phyloP scores from a whole-genome alignment of 1,284 basidiomycete species.

The Trichosporon sp. region DNA sequence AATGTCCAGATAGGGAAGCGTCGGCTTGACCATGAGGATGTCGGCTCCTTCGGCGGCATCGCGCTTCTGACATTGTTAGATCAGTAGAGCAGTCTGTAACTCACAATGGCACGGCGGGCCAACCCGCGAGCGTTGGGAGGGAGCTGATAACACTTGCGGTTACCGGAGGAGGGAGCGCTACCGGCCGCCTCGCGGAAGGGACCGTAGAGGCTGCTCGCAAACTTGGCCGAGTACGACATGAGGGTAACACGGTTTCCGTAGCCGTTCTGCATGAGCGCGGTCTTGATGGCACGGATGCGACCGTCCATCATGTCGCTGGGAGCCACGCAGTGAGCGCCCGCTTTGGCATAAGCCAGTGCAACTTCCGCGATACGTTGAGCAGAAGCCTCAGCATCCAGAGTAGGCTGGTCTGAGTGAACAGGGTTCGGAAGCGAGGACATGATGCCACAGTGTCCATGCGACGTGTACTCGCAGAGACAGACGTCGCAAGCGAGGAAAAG shows the following conservation, averaged over 20 bases:
- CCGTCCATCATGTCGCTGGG: slow-evolving; percentile 99
- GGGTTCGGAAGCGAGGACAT: slow-evolving; percentile 52
- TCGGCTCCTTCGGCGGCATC: slow-evolving; percentile 94
- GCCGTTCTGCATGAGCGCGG: slow-evolving; percentile 71
- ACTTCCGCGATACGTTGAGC: slow-evolving; percentile 85
- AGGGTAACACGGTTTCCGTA: slow-evolving; percentile 81
- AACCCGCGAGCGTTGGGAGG: slow-evolving; percentile 84
- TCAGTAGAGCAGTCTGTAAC: slow-evolving; percentile 35
- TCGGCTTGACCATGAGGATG: slow-evolving; percentile 98
- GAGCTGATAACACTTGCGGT: slow-evolving; percentile 96
- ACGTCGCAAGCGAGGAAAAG: slow-evolving; percentile 91
- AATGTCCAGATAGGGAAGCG: slow-evolving; percentile 93
- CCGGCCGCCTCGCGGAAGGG: slow-evolving; percentile 97
- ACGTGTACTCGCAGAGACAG: slow-evolving; percentile 99
- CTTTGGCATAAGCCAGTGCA: slow-evolving; percentile 84
- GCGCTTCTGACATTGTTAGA: slow-evolving; percentile 59
- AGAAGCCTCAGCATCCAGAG: slow-evolving; percentile 62
- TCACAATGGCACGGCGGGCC: slow-evolving; percentile 84
- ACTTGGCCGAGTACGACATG: slow-evolving; percentile 99
- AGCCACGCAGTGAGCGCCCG: slow-evolving; percentile 95
- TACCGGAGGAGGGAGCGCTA: slow-evolving; percentile 86
- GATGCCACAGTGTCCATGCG: slow-evolving; percentile 93
- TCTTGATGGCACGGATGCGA: slow-evolving; percentile 83
- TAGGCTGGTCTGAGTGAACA: slow-evolving; percentile 36
- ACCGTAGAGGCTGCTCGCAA: slow-evolving; percentile 92